A percentile compares a stretch with the other conserved stretches of the same genome.
These are phyloP conservation scores for Phytophthora fragariaefolia DNA, from an alignment of 352 stramenopile genomes.

Conservation along the genomic window DNA sequence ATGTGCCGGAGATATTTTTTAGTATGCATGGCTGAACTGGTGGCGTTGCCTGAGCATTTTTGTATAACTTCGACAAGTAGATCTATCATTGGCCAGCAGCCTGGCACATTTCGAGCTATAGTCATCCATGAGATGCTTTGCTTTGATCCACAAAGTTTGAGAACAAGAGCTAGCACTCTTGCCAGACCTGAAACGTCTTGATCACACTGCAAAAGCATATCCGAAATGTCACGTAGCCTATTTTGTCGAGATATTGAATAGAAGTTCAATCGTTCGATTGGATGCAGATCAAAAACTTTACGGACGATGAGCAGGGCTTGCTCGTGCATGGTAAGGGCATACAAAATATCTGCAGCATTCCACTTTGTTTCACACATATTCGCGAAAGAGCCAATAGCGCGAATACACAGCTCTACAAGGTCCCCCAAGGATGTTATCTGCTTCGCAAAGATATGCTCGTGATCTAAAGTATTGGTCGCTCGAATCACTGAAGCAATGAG, in stretches of 20 bases:
- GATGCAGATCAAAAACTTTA: slow-evolving; percentile 9
- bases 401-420: slow-evolving; percentile 14
- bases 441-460: slow-evolving; percentile 14
- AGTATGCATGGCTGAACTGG: background rate
- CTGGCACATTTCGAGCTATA: slow-evolving; percentile 9
- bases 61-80: slow-evolving; percentile 23
- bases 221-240: slow-evolving; percentile 18
- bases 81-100: slow-evolving; percentile 23
- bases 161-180: slow-evolving; percentile 5
- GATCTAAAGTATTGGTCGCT: slow-evolving; percentile 7
- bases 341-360: slow-evolving; percentile 18
- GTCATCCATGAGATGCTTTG: slow-evolving; percentile 16
- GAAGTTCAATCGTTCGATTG: background rate
- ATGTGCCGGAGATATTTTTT: slow-evolving; percentile 16
- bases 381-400: slow-evolving; percentile 1
- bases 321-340: slow-evolving; percentile 6
- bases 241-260: background rate
- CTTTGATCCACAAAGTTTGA: slow-evolving; percentile 10
- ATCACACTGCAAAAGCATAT: slow-evolving; percentile 28
- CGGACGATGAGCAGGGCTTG: slow-evolving; percentile 3
- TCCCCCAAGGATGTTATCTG: slow-evolving; percentile 7
- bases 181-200: slow-evolving; percentile 6
- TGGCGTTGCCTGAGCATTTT: slow-evolving; percentile 2
- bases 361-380: slow-evolving; percentile 10
- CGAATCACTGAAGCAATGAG: slow-evolving; percentile 18